phyloP scores from a whole-genome alignment of 2,329 filamentous ascomycete species.

The Botrytis cinerea region DNA sequence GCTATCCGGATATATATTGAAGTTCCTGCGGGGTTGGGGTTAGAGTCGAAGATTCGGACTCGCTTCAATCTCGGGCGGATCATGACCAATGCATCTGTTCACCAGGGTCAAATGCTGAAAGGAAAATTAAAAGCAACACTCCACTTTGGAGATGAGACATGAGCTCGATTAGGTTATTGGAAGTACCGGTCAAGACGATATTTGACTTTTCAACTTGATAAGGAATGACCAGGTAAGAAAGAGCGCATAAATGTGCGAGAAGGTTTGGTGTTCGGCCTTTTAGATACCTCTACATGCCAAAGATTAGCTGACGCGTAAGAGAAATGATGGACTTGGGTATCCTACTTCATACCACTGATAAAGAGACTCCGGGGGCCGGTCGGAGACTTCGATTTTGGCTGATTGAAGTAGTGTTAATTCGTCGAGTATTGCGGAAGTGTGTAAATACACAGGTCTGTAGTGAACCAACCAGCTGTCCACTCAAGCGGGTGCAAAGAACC shows the following conservation, averaged over 20 bases:
- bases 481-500: background rate
- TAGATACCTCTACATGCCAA: background rate
- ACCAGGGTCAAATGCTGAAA: background rate
- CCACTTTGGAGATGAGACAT: constrained; percentile 2
- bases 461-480: background rate
- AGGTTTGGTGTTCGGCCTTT: background rate
- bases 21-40: background rate
- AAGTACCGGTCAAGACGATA: background rate
- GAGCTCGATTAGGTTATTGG: background rate
- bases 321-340: background rate
- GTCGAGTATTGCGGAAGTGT: background rate
- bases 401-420: background rate
- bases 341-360: background rate
- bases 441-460: background rate
- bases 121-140: background rate
- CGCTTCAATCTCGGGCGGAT: background rate
- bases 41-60: background rate
- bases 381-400: background rate
- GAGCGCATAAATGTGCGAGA: background rate
- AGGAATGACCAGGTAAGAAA: background rate
- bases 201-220: constrained; percentile 10
- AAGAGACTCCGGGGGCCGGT: background rate
- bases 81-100: constrained; percentile 3
- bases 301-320: background rate
- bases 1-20: background rate